Percentiles rank a stretch among this genome's conserved stretches.
These are phyloP conservation scores for Euphorbia schlechtendalii DNA, from an alignment of 441 rosid species.

Conservation along the genomic window DNA sequence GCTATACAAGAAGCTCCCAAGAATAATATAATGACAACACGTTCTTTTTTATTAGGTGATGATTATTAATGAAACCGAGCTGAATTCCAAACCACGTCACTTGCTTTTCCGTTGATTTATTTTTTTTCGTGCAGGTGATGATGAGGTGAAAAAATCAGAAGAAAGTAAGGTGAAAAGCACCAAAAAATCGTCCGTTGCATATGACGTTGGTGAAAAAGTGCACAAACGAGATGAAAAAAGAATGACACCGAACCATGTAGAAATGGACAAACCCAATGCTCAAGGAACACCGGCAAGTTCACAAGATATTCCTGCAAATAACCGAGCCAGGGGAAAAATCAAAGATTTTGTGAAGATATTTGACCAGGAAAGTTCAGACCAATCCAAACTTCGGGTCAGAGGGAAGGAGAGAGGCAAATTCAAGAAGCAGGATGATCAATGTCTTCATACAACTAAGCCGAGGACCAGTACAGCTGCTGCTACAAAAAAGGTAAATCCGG, in stretches of 20 bases:
- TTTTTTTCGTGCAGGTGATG: conserved; percentile 35
- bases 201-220: conserved; percentile 27
- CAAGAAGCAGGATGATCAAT: conserved; percentile 25
- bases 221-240: conserved; percentile 37
- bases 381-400: conserved; percentile 26
- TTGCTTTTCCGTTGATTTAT: background rate
- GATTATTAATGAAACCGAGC: conserved; percentile 28
- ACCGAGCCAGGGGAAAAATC: conserved; percentile 54
- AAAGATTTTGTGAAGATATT: conserved; percentile 71
- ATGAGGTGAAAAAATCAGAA: conserved; percentile 28
- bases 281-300: conserved; percentile 26
- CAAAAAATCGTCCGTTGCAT: conserved; percentile 21
- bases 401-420: conserved; percentile 31
- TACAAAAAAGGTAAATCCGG: conserved; percentile 24
- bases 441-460: conserved; percentile 18
- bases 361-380: conserved; percentile 48
- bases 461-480: conserved; percentile 26
- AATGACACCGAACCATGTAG: conserved; percentile 19
- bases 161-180: conserved; percentile 33
- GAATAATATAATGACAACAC: conserved; percentile 31
- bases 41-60: conserved; percentile 24
- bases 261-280: conserved; percentile 26
- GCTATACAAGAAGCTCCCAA: conserved; percentile 22
- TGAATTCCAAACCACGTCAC: conserved; percentile 2
- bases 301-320: conserved; percentile 30